Percentiles rank a stretch among this genome's conserved stretches.
Conservation (phyloP, 345 rosid species). For the Triadica sebifera region DNA sequence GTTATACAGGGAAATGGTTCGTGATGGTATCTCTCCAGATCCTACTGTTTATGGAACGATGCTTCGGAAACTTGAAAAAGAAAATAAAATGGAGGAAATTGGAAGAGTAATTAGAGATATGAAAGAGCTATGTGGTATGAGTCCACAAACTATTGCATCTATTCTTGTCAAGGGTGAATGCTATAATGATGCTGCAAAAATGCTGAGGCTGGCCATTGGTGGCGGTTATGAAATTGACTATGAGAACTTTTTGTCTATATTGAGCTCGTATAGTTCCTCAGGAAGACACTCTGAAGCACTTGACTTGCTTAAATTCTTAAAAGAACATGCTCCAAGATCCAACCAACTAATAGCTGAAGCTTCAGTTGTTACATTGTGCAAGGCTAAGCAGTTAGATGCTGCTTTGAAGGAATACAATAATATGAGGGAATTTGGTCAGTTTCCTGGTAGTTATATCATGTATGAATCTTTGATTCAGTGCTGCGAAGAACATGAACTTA, state of each 20-base stretch:
- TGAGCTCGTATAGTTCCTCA: slow-evolving; percentile 73
- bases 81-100: slow-evolving; percentile 54
- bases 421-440: slow-evolving; percentile 42
- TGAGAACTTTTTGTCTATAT: slow-evolving; percentile 60
- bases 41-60: slow-evolving; percentile 50
- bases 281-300: slow-evolving; percentile 73
- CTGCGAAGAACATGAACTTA: slow-evolving; percentile 56
- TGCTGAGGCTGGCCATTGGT: slow-evolving; percentile 59
- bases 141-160: slow-evolving; percentile 56
- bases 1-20: slow-evolving; percentile 66
- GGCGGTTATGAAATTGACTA: slow-evolving; percentile 50
- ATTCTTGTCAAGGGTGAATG: slow-evolving; percentile 83
- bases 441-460: slow-evolving; percentile 48
- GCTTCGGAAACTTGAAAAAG: slow-evolving; percentile 51
- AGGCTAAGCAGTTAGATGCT: slow-evolving; percentile 53
- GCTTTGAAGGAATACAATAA: slow-evolving; percentile 67
- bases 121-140: slow-evolving; percentile 62
- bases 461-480: slow-evolving; percentile 69
- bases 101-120: slow-evolving; percentile 64
- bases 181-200: slow-evolving; percentile 71
- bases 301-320: slow-evolving; percentile 73
- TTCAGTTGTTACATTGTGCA: slow-evolving; percentile 67
- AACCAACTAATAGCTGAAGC: slow-evolving; percentile 61
- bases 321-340: slow-evolving; percentile 47
- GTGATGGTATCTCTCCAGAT: slow-evolving; percentile 57